phyloP scores from a whole-genome alignment of 2,329 filamentous ascomycete species.

The Eurotiales sp. region DNA sequence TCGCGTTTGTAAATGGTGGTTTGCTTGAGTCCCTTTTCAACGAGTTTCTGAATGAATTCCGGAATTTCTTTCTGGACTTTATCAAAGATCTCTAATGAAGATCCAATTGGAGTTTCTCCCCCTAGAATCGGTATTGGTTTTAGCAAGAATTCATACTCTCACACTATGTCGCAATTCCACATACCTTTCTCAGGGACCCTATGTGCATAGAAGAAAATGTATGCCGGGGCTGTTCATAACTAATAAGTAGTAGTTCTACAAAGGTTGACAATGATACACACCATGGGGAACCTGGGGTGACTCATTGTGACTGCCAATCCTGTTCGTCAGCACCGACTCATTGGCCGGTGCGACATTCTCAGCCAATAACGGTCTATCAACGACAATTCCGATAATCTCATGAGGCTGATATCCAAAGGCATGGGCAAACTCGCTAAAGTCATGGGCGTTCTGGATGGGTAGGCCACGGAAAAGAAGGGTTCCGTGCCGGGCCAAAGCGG shows the following conservation, averaged over 20 bases:
- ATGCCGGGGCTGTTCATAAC: constrained; percentile 36
- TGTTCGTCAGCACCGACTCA: constrained; percentile 46
- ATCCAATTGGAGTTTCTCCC: constrained; percentile 47
- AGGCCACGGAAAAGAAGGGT: constrained; percentile 47
- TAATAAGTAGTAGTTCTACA: background rate
- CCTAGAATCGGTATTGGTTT: no score
- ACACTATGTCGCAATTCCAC: no score
- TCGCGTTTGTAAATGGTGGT: constrained; percentile 40
- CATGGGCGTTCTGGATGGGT: constrained; percentile 43
- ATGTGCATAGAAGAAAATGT: constrained; percentile 50
- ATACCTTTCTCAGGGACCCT: constrained; percentile 20
- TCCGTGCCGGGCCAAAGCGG: constrained; percentile 44
- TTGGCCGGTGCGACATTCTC: constrained; percentile 48
- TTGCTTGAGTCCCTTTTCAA: constrained; percentile 36
- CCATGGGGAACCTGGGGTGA: constrained; percentile 48
- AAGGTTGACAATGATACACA: no score
- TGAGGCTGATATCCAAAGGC: constrained; percentile 48
- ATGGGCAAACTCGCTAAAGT: constrained; percentile 49
- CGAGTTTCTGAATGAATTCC: constrained; percentile 42
- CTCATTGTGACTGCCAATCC: constrained; percentile 52
- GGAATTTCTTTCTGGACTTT: constrained; percentile 46
- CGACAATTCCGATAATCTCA: constrained; percentile 51
- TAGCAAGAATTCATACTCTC: no score
- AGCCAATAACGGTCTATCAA: constrained; percentile 43
- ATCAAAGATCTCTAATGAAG: constrained; percentile 46